phyloP scores from a whole-genome alignment of 371 early-diverging fungal genomes.

The Batrachochytrium dendrobatidis region DNA sequence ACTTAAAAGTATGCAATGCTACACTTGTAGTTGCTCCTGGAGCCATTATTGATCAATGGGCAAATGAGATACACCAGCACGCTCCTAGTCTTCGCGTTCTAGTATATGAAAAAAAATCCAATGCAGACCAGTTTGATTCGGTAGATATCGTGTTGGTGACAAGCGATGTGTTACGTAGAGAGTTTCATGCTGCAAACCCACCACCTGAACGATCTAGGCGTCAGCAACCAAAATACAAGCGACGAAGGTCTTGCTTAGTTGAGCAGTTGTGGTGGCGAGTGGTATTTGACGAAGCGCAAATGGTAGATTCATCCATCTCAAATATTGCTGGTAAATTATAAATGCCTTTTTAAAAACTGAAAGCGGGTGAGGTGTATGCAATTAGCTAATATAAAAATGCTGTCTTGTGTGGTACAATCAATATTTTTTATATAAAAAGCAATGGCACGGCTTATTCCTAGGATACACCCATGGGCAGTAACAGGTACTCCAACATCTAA shows the following conservation, averaged over 20 bases:
- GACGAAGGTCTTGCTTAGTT: conserved; percentile 41
- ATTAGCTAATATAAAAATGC: conserved; percentile 5
- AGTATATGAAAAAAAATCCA: conserved; percentile 3
- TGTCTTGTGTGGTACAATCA: not conserved
- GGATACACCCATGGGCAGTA: conserved; percentile 60
- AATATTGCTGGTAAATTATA: conserved; percentile 24
- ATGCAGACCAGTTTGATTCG: not conserved
- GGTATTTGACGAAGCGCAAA: conserved; percentile 49
- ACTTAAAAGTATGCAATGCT: not conserved
- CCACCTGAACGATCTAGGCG: conserved; percentile 21
- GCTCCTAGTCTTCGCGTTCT: conserved; percentile 10
- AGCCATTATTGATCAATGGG: conserved; percentile 59
- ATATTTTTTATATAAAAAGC: conserved; percentile 18
- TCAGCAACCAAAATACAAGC: conserved; percentile 32
- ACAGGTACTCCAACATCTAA: conserved; percentile 59
- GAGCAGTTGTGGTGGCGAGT: conserved; percentile 53
- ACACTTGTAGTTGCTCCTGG: conserved; percentile 60
- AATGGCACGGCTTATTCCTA: conserved; percentile 52
- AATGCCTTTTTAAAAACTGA: not conserved
- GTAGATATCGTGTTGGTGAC: conserved; percentile 55
- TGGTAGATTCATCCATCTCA: conserved; percentile 48
- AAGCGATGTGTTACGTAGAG: conserved; percentile 48
- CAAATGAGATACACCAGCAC: conserved; percentile 40
- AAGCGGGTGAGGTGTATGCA: not conserved
- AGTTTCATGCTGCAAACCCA: conserved; percentile 41